Base-by-base conservation (phyloP, 2,329 filamentous ascomycete species). In the Talaromyces rugulosus region DNA sequence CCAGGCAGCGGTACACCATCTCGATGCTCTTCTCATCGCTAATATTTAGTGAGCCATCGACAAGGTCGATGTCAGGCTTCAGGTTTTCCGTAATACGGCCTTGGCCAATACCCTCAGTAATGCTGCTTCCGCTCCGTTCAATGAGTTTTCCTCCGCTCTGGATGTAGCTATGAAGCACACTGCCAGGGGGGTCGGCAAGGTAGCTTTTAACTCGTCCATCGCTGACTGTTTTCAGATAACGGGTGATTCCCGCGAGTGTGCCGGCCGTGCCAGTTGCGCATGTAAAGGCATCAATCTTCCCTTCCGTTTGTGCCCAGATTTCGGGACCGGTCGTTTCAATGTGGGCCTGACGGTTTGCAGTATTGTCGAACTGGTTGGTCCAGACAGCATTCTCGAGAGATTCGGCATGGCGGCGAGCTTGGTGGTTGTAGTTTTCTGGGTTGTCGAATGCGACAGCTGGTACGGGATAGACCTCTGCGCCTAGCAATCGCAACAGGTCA, bases 351-450 rank as follows among this genome's bases (percentile, higher is more conserved):
- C 95, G 85, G 78, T 99, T 99, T 59, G 95, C 95, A 58, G 84
- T 87, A 81, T 99, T 99, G 76, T 99, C 95, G 79, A 99, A 99
- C 80, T 99, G 95, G 78, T 99, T 96, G 52, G 95, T 99, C 95
- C 95, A 99, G 14, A 98, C 93, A 8, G 94, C 92, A 70, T 95
- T 95, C 16, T 91, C 88, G 56, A 96, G 79, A 2, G 82, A 77
- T 75, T 95, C 92, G n/a, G 95, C 95, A 77, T 98, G 94, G 50
- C 94, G 83, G 63, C 85, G 85, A 4, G 95, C 95, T 81, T 96
- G 94, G 79, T 98, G 94, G 80, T 99, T 99, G 83, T 98, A 99
- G 80, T 99, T 99, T 52, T 92, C 82, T 16, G 92, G 91, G 80
- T 98, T 91, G 66, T 98, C 93, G 72, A 96, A 98, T 3, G 95